Conservation (phyloP, 208 protist species). For the Trypanosoma rangeli region DNA sequence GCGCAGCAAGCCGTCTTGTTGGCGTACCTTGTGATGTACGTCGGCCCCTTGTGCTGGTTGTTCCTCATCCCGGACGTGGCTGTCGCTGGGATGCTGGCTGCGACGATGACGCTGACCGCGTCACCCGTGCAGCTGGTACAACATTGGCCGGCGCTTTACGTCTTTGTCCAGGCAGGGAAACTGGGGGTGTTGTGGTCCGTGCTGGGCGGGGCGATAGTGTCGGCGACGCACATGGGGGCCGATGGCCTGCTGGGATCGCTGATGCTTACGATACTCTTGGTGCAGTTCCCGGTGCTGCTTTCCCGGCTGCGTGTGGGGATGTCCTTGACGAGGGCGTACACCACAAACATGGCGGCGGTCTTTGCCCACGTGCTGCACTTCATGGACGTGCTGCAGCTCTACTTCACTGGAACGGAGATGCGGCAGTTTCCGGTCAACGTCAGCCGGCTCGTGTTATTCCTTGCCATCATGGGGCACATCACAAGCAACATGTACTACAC, state of each 20-base stretch:
- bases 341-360: conserved; percentile 27
- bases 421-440: not conserved
- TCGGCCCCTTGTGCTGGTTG: conserved; percentile 5
- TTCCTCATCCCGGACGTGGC: conserved; percentile 21
- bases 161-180: conserved; percentile 18
- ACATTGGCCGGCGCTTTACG: conserved; percentile 17
- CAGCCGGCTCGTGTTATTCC: conserved; percentile 16
- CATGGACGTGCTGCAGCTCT: conserved; percentile 26
- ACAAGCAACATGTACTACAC: conserved; percentile 24
- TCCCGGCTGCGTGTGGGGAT: conserved; percentile 18
- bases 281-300: conserved; percentile 27
- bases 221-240: not conserved
- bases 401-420: conserved; percentile 17
- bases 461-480: conserved; percentile 26
- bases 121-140: not conserved
- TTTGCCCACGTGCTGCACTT: conserved; percentile 30
- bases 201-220: not conserved
- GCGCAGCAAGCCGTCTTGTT: conserved; percentile 16
- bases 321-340: conserved; percentile 24
- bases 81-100: conserved; percentile 9
- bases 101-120: not conserved
- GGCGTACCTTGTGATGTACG: conserved; percentile 18
- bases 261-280: conserved; percentile 23
- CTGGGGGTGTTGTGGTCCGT: conserved; percentile 12
- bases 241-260: conserved; percentile 18